Conservation (phyloP, 2,329 filamentous ascomycete genomes). For the Colletotrichum higginsianum region DNA sequence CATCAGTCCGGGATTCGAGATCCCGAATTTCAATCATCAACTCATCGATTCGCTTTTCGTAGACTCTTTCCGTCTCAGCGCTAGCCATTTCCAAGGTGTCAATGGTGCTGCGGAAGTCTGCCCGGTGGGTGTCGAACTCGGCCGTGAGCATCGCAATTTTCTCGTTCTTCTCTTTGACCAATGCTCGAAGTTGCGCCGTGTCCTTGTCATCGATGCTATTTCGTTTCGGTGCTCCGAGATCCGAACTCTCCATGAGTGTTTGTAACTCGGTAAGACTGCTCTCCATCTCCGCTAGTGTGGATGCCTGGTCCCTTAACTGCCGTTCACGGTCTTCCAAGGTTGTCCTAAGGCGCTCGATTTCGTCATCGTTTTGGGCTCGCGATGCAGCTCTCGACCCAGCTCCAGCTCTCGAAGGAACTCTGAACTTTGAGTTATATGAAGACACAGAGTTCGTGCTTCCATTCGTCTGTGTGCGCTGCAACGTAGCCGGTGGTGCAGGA, state of each 20-base stretch:
- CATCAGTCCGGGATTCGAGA: slow-evolving; percentile 84
- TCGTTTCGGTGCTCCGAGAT: slow-evolving; percentile 58
- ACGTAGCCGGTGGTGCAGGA: slow-evolving; percentile 67
- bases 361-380: slow-evolving; percentile 73
- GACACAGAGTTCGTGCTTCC: slow-evolving; percentile 69
- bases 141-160: slow-evolving; percentile 93
- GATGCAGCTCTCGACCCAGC: slow-evolving; percentile 47
- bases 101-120: slow-evolving; percentile 96
- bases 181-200: slow-evolving; percentile 80
- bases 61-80: slow-evolving; percentile 94
- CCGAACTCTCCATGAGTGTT: slow-evolving; percentile 74
- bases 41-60: slow-evolving; percentile 92
- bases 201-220: slow-evolving; percentile 78
- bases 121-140: slow-evolving; percentile 94
- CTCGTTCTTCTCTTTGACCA: slow-evolving; percentile 95
- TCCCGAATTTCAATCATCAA: slow-evolving; percentile 88
- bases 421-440: slow-evolving; percentile 67
- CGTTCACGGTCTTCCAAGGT: slow-evolving; percentile 88
- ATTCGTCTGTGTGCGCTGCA: slow-evolving; percentile 68
- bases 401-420: slow-evolving; percentile 67
- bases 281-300: slow-evolving; percentile 91
- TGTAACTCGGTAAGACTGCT: slow-evolving; percentile 84
- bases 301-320: slow-evolving; percentile 90
- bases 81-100: slow-evolving; percentile 97
- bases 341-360: slow-evolving; percentile 79